Percentiles rank a stretch among this genome's conserved stretches.
Evolutionary conservation across 169 alveolate species (phyloP).

Genomic region (Plasmodium coatneyi): DNA sequence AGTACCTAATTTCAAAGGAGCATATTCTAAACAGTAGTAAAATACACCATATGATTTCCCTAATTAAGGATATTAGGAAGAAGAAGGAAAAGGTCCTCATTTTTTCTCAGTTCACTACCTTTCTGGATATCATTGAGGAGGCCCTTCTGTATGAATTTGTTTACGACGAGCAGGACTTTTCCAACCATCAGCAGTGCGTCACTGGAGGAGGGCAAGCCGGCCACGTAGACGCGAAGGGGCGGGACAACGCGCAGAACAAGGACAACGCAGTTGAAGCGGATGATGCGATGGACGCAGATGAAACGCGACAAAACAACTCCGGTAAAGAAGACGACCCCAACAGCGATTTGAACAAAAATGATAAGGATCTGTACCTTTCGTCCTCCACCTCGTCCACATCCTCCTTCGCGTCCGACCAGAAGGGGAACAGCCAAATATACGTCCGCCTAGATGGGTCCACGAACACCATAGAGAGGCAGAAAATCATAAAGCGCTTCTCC

Average conservation of each 20-base stretch:
- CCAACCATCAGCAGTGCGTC: conserved; percentile 10
- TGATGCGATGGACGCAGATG: not conserved
- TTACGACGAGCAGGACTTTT: conserved; percentile 72
- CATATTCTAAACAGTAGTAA: conserved; percentile 80
- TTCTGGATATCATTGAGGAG: conserved; percentile 92
- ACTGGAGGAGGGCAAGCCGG: not conserved
- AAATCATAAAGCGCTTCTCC: conserved; percentile 86
- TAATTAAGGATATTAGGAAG: conserved; percentile 76
- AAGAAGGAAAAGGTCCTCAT: conserved; percentile 89
- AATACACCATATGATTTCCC: conserved; percentile 77
- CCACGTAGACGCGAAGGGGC: not conserved
- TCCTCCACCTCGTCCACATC: conserved; percentile 25
- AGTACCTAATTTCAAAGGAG: conserved; percentile 75
- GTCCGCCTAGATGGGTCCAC: conserved; percentile 97
- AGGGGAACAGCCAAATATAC: conserved; percentile 56
- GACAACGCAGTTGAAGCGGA: not conserved
- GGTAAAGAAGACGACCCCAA: not conserved
- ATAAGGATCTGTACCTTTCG: not conserved
- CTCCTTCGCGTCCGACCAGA: not conserved
- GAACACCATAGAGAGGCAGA: conserved; percentile 93
- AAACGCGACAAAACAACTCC: not conserved
- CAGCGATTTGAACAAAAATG: conserved; percentile 5
- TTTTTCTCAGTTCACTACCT: conserved; percentile 94
- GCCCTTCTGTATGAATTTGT: conserved; percentile 76
- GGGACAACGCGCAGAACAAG: not conserved